Conservation (phyloP, 2,329 filamentous ascomycete species). For the Arthroderma sp. region DNA sequence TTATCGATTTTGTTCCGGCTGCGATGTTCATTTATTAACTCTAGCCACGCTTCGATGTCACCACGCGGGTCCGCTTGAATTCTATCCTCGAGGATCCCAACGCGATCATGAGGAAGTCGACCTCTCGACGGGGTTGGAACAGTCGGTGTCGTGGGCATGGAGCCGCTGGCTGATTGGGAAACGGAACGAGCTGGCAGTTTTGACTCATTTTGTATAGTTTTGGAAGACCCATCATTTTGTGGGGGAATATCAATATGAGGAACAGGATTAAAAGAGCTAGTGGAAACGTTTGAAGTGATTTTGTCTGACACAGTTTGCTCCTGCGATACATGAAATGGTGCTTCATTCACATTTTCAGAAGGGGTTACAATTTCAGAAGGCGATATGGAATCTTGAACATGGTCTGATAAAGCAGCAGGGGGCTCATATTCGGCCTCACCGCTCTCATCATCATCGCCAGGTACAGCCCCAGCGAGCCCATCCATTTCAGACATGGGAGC, state of each 20-base stretch:
- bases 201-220: slow-evolving; percentile 20
- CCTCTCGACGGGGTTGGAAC: slow-evolving; percentile 35
- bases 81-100: slow-evolving; percentile 75
- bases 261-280: slow-evolving; percentile 37
- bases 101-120: slow-evolving; percentile 56
- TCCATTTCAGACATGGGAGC: slow-evolving; percentile 36
- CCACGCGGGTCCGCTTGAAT: slow-evolving; percentile 86
- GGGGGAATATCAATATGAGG: slow-evolving; percentile 32
- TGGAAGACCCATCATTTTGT: slow-evolving; percentile 28
- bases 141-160: slow-evolving; percentile 27
- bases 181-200: slow-evolving; percentile 10
- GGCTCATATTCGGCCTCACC: slow-evolving; percentile 41
- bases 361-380: slow-evolving; percentile 37
- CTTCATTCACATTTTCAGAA: slow-evolving; percentile 44
- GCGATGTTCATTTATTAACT: slow-evolving; percentile 72
- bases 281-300: slow-evolving; percentile 34
- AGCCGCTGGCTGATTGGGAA: slow-evolving; percentile 22
- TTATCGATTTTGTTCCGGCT: slow-evolving; percentile 71
- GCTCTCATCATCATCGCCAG: slow-evolving; percentile 37
- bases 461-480: slow-evolving; percentile 51
- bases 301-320: slow-evolving; percentile 42
- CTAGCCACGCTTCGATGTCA: slow-evolving; percentile 83
- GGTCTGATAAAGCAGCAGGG: slow-evolving; percentile 28
- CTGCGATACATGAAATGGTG: slow-evolving; percentile 48
- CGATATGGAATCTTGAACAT: slow-evolving; percentile 36